Evolutionary conservation across 768 basidiomycete genomes (phyloP), one percentile per base, ranked within the genome.

Genomic region (Cystofilobasidium bisporidii): DNA sequence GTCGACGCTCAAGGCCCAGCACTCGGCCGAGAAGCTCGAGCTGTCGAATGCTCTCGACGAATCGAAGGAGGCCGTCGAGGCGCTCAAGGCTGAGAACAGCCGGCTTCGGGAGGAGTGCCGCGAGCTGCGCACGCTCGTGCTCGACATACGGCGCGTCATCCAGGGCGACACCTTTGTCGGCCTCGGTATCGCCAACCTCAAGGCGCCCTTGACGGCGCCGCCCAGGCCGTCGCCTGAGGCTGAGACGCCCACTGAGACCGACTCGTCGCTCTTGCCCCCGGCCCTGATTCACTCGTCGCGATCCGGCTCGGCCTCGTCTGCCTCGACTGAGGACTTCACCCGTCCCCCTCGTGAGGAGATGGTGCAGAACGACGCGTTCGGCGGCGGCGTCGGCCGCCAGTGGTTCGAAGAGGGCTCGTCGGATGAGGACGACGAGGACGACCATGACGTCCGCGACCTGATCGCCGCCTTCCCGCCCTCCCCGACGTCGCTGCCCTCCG

Each of bases 111-210:
- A n/a, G 6, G 48, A 50, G 48, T 50, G 48, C 48, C 14, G 14
- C 48, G 48, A 50, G 26, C 48, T 50, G 4, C 48, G 48, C 22
- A 20, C 22, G 48, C 48, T 50, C 48, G 48, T 50, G 11, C 48
- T 50, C 48, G 48, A 50, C 48, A 50, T 50, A 4, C 48, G 48
- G 11, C 48, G 48, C n/a, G 48, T 50, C 22, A 50, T 50, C 48
- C 48, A 50, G 48, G 48, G 48, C 48, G 48, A 50, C 48, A 15
- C 20, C 48, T n/a, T n/a, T 24, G 22, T n/a, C 48, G 48, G 48
- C 22, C 22, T n/a, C 26, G 48, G 48, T 15, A 2, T n/a, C 48
- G 26, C 9, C 48, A 20, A 20, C 41, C 3, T 4, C 8, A 17
- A 8, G 41, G 41, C 41, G 41, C 18, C 41, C 15, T 43, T 17